phyloP scores from a whole-genome alignment of 192 early-diverging fungal genomes.

The Umbelopsis isabellina region DNA sequence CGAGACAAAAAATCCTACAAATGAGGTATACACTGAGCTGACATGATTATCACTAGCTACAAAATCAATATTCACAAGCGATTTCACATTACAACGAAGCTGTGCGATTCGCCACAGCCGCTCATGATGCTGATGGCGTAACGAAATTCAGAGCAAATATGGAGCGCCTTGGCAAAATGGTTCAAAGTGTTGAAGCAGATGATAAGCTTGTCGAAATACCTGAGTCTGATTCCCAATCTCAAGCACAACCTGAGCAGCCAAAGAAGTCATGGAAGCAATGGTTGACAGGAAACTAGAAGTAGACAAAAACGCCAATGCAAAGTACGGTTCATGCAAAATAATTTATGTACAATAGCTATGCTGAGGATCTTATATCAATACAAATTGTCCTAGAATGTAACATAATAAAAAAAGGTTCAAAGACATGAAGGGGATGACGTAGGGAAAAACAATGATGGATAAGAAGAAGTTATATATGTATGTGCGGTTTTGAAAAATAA shows the following conservation, averaged over 20 bases:
- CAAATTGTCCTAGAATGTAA: conserved; percentile 5
- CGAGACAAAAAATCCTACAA: too few relatives aligned
- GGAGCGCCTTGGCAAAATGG: neutral
- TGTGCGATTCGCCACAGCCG: conserved; percentile 34
- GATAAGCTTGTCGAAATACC: neutral
- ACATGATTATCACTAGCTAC: conserved; percentile 38
- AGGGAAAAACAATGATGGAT: neutral
- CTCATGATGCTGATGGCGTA: conserved; percentile 42
- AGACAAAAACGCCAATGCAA: neutral
- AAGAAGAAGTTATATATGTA: neutral
- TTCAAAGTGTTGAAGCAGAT: neutral
- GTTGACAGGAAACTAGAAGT: conserved; percentile 4
- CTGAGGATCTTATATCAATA: conserved; percentile 5
- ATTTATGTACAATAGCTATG: conserved; percentile 21
- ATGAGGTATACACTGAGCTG: too few relatives aligned
- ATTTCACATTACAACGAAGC: conserved; percentile 46
- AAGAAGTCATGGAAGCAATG: conserved; percentile 18
- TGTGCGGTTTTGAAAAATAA: neutral
- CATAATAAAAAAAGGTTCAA: conserved; percentile 10
- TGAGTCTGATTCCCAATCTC: neutral
- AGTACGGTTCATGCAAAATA: conserved; percentile 14
- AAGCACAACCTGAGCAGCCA: neutral
- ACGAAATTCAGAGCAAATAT: conserved; percentile 23
- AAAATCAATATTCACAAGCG: conserved; percentile 44
- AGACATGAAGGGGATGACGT: neutral